These are phyloP conservation scores for Russula compacta DNA, from an alignment of 768 basidiomycete species.

Conservation along the genomic window DNA sequence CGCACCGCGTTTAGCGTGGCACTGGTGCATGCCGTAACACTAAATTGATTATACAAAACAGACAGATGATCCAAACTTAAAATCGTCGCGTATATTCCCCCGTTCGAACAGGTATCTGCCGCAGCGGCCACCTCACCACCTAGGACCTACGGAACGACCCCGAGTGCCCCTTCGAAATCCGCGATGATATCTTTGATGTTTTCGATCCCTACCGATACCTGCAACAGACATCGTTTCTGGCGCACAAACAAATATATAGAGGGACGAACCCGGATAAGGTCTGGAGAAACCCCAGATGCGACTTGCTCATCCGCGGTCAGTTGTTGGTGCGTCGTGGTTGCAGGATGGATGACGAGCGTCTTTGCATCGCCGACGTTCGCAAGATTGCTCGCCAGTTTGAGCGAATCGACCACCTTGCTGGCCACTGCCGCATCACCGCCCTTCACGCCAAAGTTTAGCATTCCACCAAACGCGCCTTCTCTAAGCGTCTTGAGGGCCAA, in stretches of 20 bases:
- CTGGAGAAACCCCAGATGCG: constrained; percentile 62
- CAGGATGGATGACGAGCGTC: constrained; percentile 72
- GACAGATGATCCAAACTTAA: too few relatives aligned
- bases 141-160: constrained; percentile 18
- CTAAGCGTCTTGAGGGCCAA: constrained; percentile 50
- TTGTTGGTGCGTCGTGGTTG: constrained; percentile 69
- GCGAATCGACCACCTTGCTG: constrained; percentile 55
- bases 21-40: too few relatives aligned
- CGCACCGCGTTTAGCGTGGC: too few relatives aligned
- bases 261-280: constrained; percentile 56
- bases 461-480: constrained; percentile 53
- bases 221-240: neutral
- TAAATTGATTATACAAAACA: too few relatives aligned
- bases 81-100: too few relatives aligned
- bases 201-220: constrained; percentile 37
- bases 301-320: constrained; percentile 50
- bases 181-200: constrained; percentile 36
- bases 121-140: too few relatives aligned
- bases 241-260: too few relatives aligned
- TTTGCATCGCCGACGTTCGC: constrained; percentile 77
- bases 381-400: constrained; percentile 62
- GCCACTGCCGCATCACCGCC: constrained; percentile 43
- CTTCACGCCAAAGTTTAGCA: constrained; percentile 71
- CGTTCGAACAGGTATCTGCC: too few relatives aligned
- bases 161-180: constrained; percentile 34